Evolutionary conservation across 1,284 basidiomycete genomes (phyloP).

Genomic region (Coniferiporia weirii): DNA sequence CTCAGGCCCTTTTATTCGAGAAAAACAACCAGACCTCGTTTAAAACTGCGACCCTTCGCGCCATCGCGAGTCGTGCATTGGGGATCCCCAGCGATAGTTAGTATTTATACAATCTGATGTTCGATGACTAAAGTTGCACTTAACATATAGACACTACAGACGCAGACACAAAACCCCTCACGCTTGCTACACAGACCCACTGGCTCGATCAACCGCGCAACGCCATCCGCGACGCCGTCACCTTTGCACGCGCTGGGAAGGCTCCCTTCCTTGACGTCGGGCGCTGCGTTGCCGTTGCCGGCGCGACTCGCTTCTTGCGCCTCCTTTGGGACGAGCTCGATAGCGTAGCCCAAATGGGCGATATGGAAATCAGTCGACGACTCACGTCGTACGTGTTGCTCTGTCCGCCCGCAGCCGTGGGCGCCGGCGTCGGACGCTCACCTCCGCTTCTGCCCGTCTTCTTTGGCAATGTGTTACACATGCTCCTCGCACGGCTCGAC

Average conservation of each 20-base stretch:
- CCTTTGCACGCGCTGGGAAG: slow-evolving; percentile 51
- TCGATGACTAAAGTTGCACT: not conserved
- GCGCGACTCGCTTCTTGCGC: slow-evolving; percentile 55
- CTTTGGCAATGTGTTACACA: slow-evolving; percentile 50
- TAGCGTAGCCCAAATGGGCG: slow-evolving; percentile 44
- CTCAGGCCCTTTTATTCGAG: slow-evolving; percentile 23
- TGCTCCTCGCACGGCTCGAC: slow-evolving; percentile 52
- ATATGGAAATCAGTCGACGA: slow-evolving; percentile 53
- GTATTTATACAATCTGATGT: slow-evolving; percentile 11
- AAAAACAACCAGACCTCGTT: slow-evolving; percentile 33
- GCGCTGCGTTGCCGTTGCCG: slow-evolving; percentile 49
- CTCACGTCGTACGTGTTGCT: slow-evolving; percentile 57
- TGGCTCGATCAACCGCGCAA: slow-evolving; percentile 45
- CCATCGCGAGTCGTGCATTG: slow-evolving; percentile 39
- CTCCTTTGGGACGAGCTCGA: slow-evolving; percentile 59
- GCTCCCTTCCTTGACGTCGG: slow-evolving; percentile 58
- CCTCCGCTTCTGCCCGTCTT: slow-evolving; percentile 71
- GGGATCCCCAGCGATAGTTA: slow-evolving; percentile 37
- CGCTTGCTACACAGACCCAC: slow-evolving; percentile 21
- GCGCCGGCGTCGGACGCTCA: slow-evolving; percentile 27
- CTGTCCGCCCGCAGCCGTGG: slow-evolving; percentile 44
- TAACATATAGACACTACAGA: slow-evolving; percentile 18
- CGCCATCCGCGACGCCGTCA: slow-evolving; percentile 50
- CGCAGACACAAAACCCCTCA: slow-evolving; percentile 19
- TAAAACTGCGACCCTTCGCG: slow-evolving; percentile 40